phyloP scores from a whole-genome alignment of 2,329 filamentous ascomycete species.

The Fusarium sp. region DNA sequence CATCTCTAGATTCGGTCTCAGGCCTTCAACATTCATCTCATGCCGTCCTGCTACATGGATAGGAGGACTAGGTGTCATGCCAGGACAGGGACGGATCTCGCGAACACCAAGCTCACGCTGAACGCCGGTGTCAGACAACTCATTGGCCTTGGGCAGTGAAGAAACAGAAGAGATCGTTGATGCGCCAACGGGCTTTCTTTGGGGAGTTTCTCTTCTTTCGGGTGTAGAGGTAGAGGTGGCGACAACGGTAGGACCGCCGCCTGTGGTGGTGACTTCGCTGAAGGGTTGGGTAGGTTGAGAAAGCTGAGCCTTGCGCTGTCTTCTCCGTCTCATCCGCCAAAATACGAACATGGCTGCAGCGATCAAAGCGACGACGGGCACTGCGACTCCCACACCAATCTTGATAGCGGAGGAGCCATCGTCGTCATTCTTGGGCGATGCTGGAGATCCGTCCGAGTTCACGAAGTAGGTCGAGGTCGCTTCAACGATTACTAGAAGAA shows the following conservation, averaged over 20 bases:
- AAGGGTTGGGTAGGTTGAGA: conserved; percentile 16
- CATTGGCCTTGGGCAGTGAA: conserved; percentile 35
- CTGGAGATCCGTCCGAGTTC: conserved; percentile 38
- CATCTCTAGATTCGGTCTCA: conserved; percentile 39
- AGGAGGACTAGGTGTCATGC: conserved; percentile 34
- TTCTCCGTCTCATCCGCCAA: conserved; percentile 33
- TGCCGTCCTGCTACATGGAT: conserved; percentile 36
- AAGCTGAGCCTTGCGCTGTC: conserved; percentile 8
- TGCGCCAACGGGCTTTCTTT: conserved; percentile 35
- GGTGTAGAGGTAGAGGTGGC: conserved; percentile 9
- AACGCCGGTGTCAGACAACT: conserved; percentile 27
- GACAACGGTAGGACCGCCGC: neutral
- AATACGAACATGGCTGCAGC: conserved; percentile 20
- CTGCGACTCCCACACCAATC: conserved; percentile 38
- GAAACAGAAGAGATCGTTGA: conserved; percentile 39
- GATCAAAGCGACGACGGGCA: conserved; percentile 29
- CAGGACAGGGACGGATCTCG: conserved; percentile 26
- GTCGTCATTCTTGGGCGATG: conserved; percentile 20
- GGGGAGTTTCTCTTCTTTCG: conserved; percentile 20
- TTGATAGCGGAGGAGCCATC: conserved; percentile 22
- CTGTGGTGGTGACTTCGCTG: conserved; percentile 19
- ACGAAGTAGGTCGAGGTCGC: conserved; percentile 42
- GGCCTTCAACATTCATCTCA: conserved; percentile 37
- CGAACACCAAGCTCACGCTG: conserved; percentile 33
- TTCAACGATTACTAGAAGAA: conserved; percentile 40